Percentiles rank a stretch among this genome's conserved stretches.
Evolutionary conservation across 1,139 yeast genomes (phyloP).

Genomic region (Tardiomyces digboiensis): DNA sequence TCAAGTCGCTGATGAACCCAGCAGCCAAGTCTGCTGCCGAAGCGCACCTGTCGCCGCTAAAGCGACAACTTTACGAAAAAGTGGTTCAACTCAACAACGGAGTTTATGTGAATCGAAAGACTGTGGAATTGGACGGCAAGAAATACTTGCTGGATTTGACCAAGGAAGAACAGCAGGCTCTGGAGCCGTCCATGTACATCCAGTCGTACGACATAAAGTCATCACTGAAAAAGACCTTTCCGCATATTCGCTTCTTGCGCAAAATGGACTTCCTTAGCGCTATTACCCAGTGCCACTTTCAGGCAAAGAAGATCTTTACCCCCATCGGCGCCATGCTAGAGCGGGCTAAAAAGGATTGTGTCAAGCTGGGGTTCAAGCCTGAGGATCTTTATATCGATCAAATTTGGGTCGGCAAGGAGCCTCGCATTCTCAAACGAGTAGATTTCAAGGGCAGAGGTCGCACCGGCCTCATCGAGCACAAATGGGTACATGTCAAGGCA

Average conservation of each 20-base stretch:
- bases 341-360: conserved; percentile 64
- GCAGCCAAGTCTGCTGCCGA: conserved; percentile 29
- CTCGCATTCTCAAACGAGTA: conserved; percentile 57
- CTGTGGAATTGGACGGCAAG: conserved; percentile 41
- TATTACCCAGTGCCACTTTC: conserved; percentile 87
- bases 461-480: conserved; percentile 66
- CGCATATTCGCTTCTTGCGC: conserved; percentile 65
- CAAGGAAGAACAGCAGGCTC: conserved; percentile 53
- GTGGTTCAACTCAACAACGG: conserved; percentile 54
- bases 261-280: conserved; percentile 69
- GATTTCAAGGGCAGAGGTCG: conserved; percentile 92
- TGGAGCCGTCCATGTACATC: conserved; percentile 79
- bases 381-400: conserved; percentile 64
- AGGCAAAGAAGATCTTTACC: conserved; percentile 67
- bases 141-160: conserved; percentile 49
- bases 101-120: conserved; percentile 59
- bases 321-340: conserved; percentile 72
- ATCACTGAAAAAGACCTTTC: conserved; percentile 81
- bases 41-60: conserved; percentile 58
- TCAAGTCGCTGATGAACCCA: conserved; percentile 10
- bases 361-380: conserved; percentile 46
- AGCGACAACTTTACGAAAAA: conserved; percentile 49
- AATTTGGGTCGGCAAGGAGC: conserved; percentile 92
- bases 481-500: conserved; percentile 73
- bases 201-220: conserved; percentile 75